Conservation (phyloP, 23 red algal genomes). For the Gracilariopsis chorda region DNA sequence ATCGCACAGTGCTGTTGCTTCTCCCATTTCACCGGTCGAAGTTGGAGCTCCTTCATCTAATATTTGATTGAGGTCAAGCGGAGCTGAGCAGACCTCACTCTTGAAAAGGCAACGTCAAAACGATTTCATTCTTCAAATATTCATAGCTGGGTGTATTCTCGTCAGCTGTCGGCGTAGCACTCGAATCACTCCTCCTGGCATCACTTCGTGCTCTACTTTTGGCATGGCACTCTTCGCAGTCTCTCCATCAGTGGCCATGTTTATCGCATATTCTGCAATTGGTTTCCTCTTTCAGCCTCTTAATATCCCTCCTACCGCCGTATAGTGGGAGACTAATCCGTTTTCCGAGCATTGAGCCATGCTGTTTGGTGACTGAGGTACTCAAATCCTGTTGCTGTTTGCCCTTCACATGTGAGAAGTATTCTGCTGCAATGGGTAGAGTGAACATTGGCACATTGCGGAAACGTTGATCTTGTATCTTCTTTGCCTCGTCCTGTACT, state of each 20-base stretch:
- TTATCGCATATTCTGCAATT: neutral
- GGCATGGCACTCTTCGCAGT: neutral
- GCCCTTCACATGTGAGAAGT: neutral
- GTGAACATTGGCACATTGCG: neutral
- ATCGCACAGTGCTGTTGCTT: slow-evolving; percentile 26
- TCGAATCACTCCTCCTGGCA: neutral
- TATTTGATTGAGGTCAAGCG: slow-evolving; percentile 3
- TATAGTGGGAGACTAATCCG: neutral
- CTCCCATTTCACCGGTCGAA: slow-evolving; percentile 12
- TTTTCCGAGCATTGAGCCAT: neutral
- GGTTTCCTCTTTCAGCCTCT: neutral
- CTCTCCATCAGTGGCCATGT: neutral
- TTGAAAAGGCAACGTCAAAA: neutral
- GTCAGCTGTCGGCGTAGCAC: neutral
- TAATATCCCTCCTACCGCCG: neutral
- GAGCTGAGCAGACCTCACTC: neutral
- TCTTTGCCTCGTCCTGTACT: neutral
- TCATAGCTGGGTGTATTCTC: neutral
- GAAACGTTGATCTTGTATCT: neutral
- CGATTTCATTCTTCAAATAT: neutral
- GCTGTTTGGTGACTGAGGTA: neutral
- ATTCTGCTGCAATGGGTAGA: neutral
- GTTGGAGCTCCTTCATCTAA: slow-evolving; percentile 19
- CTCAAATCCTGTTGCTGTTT: neutral
- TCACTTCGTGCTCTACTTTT: neutral